Conservation (phyloP, 345 rosid genomes). For the Noccaea bulbosa region DNA sequence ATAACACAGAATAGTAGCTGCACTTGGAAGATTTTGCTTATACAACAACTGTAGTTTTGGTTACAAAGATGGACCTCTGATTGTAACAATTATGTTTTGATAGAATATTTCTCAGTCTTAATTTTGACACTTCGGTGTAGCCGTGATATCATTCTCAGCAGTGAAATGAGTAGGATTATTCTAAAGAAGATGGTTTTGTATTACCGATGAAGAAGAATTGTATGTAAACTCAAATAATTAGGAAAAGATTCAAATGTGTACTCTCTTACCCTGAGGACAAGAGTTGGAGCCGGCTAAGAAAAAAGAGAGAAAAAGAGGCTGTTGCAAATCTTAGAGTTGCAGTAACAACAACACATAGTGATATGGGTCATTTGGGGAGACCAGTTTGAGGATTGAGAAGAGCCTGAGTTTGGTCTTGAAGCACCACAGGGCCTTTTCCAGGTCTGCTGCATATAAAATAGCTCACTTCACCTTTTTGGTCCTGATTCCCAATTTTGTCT, state of each 20-base stretch:
- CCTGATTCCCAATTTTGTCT: slow-evolving; percentile 53
- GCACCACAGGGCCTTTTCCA: slow-evolving; percentile 79
- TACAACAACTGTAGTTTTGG: slow-evolving; percentile 10
- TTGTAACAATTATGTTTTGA: no score
- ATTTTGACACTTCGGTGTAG: background rate
- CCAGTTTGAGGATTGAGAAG: slow-evolving; percentile 74
- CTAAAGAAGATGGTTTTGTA: background rate
- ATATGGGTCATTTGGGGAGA: slow-evolving; percentile 57
- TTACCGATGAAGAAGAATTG: background rate
- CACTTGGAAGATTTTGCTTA: slow-evolving; percentile 5
- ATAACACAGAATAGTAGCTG: slow-evolving; percentile 34
- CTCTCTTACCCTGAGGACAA: slow-evolving; percentile 10
- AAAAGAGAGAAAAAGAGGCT: background rate
- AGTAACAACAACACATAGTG: background rate
- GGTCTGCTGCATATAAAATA: slow-evolving; percentile 93
- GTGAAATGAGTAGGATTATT: background rate
- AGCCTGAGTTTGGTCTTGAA: slow-evolving; percentile 61
- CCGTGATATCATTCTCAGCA: no score
- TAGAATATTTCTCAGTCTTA: no score
- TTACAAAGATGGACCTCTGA: background rate
- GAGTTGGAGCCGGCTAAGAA: slow-evolving; percentile 4
- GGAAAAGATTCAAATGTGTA: background rate
- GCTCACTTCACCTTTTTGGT: slow-evolving; percentile 70
- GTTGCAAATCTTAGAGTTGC: slow-evolving; percentile 3
- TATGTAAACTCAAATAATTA: slow-evolving; percentile 16